phyloP scores from a whole-genome alignment of 2,329 filamentous ascomycete species.

The Colletotrichum sp. region DNA sequence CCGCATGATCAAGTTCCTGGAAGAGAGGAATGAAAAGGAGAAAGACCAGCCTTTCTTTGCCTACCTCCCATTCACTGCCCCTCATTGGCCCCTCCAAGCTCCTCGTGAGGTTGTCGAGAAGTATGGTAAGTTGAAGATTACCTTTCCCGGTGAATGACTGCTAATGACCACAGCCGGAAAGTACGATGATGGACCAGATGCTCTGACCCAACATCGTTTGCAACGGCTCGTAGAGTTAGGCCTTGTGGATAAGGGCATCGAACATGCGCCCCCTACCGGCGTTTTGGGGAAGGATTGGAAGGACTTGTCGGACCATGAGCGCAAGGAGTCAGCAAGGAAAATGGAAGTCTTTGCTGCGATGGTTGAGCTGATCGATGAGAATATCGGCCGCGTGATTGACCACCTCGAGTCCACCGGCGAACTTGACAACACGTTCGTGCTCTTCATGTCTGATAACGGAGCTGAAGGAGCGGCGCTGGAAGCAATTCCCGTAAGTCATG shows the following conservation, averaged over 20 bases:
- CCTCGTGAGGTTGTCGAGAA: constrained; percentile 30
- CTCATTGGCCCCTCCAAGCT: constrained; percentile 59
- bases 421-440: constrained; percentile 57
- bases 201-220: constrained; percentile 47
- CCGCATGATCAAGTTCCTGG: constrained; percentile 44
- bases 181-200: constrained; percentile 45
- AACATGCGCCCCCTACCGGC: constrained; percentile 19
- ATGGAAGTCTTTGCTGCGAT: constrained; percentile 60
- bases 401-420: constrained; percentile 55
- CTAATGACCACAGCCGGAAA: constrained; percentile 24
- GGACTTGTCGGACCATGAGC: constrained; percentile 7
- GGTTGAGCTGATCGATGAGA: constrained; percentile 60
- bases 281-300: constrained; percentile 7
- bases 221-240: constrained; percentile 46
- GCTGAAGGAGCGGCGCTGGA: constrained; percentile 30
- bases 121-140: not conserved
- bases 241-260: constrained; percentile 36
- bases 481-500: not conserved
- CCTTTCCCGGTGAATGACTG: no score
- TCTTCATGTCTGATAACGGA: constrained; percentile 60
- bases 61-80: constrained; percentile 56
- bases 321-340: constrained; percentile 28
- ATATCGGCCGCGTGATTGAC: constrained; percentile 57
- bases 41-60: constrained; percentile 50
- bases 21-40: constrained; percentile 42